Conservation (phyloP, 2,329 filamentous ascomycete species). For the Pseudogymnoascus sp. region DNA sequence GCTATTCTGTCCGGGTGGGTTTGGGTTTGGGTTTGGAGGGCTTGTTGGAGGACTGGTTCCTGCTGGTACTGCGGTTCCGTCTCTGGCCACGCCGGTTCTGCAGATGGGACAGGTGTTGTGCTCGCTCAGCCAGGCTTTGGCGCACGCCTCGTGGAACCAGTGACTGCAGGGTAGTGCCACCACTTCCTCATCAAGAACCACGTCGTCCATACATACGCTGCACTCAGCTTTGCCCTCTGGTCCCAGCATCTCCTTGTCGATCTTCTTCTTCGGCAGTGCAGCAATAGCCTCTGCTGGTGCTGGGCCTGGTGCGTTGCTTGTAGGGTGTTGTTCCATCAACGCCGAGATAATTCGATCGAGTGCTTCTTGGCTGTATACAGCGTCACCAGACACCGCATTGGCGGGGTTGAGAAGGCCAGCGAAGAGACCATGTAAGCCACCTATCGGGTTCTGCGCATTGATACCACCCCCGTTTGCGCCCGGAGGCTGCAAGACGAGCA, state of each 20-base stretch:
- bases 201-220: slow-evolving; percentile 88
- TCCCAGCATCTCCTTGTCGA: slow-evolving; percentile 62
- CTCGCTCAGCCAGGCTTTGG: slow-evolving; percentile 74
- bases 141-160: slow-evolving; percentile 85
- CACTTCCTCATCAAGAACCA: slow-evolving; percentile 64
- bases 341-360: slow-evolving; percentile 81
- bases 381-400: slow-evolving; percentile 60
- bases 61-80: slow-evolving; percentile 14
- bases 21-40: not conserved
- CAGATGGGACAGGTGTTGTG: slow-evolving; percentile 91
- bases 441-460: not conserved
- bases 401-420: slow-evolving; percentile 43
- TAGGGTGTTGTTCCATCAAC: slow-evolving; percentile 76
- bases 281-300: slow-evolving; percentile 69
- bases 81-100: slow-evolving; percentile 36
- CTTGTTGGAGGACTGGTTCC: slow-evolving; percentile 10
- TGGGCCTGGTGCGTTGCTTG: slow-evolving; percentile 71
- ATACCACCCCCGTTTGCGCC: not conserved
- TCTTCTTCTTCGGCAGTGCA: slow-evolving; percentile 60
- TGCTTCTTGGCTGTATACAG: slow-evolving; percentile 83
- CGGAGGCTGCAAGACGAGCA: not conserved
- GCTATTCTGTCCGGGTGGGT: not conserved
- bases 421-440: slow-evolving; percentile 32
- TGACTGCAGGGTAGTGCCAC: slow-evolving; percentile 78
- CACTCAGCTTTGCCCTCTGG: slow-evolving; percentile 68